Conservation (phyloP, 176 grass and related monocot species). For the Phoenix dactylifera region DNA sequence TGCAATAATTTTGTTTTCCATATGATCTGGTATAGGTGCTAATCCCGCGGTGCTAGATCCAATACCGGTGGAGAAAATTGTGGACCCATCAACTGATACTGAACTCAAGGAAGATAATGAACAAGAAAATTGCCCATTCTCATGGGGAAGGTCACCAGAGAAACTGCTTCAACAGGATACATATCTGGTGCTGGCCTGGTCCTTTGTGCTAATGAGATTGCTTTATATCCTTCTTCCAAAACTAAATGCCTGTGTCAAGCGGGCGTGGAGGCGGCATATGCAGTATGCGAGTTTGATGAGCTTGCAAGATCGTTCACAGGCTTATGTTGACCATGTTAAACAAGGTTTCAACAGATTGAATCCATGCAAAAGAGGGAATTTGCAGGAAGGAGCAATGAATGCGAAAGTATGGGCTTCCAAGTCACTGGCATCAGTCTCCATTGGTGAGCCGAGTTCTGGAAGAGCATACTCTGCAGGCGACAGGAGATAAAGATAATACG, state of each 20-base stretch:
- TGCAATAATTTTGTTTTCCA: no score
- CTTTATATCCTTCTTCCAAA: slow-evolving; percentile 58
- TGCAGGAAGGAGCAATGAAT: slow-evolving; percentile 70
- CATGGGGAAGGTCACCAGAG: slow-evolving; percentile 89
- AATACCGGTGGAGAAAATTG: slow-evolving; percentile 26
- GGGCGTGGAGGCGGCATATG: slow-evolving; percentile 59
- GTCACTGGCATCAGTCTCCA: slow-evolving; percentile 80
- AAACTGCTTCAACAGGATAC: slow-evolving; percentile 91
- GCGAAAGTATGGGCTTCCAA: slow-evolving; percentile 74
- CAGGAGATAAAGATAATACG: slow-evolving; percentile 47
- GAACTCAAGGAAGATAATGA: slow-evolving; percentile 36
- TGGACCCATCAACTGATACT: slow-evolving; percentile 35
- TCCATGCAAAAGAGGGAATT: slow-evolving; percentile 72
- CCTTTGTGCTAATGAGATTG: slow-evolving; percentile 61
- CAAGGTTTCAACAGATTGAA: slow-evolving; percentile 43
- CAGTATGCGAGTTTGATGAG: slow-evolving; percentile 45
- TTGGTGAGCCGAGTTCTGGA: slow-evolving; percentile 67
- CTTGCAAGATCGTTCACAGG: slow-evolving; percentile 48
- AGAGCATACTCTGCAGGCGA: slow-evolving; percentile 47
- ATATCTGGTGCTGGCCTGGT: slow-evolving; percentile 63
- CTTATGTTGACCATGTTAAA: slow-evolving; percentile 55
- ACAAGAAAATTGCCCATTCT: slow-evolving; percentile 80
- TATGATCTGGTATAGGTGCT: slow-evolving; percentile 37
- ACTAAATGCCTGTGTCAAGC: slow-evolving; percentile 36
- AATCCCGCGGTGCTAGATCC: slow-evolving; percentile 37